Base-by-base conservation (phyloP, 106 monocot species). In the Acanthochlamys bracteata region DNA sequence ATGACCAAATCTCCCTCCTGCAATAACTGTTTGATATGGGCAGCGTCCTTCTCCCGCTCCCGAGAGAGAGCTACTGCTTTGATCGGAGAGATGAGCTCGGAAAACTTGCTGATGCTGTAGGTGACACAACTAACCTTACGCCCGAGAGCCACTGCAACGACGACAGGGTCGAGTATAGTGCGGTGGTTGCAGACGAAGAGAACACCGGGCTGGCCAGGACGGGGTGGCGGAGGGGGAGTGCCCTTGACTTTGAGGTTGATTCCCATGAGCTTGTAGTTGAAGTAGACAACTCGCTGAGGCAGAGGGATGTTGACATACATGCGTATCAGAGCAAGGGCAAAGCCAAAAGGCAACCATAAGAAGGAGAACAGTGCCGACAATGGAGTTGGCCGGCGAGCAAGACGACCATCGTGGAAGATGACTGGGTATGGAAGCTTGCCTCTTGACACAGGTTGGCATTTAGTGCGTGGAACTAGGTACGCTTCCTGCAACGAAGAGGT, bases 111-210 rank as follows among this genome's bases (percentile, higher is more conserved):
- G 25, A 79, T 79, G 64, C 79, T 79, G 74, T 79, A 79, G 26
- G 79, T 79, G 49, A 79, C 79, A 53, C 79, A 79, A 65, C 74
- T 79, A 59, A 79, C 45, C 59, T 79, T 79, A 17, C 79, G 26
- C 7, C 79, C 64, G 15, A 79, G 73, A 4, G 79, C 79, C 11
- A 79, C 74, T 39, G 79, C 73, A 10, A 60, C 69, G 65, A 79
- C 73, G 10, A 79, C 69, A 25, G 73, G 79, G 53, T 79, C 79
- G 25, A 79, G 69, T 42, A 79, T 67, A 8, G 73, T 73, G 59
- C 79, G 79, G 65, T 79, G 79, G 65, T 79, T 79, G 79, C 79
- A 79, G 7, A 79, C 74, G 52, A 74, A 70, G 59, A 79, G 73
- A 15, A 69, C 69, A 15, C 79, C 79, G 0, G 79, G 79, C 25